phyloP scores from a whole-genome alignment of 176 grass and related monocot genomes.

The Raddia distichophylla region DNA sequence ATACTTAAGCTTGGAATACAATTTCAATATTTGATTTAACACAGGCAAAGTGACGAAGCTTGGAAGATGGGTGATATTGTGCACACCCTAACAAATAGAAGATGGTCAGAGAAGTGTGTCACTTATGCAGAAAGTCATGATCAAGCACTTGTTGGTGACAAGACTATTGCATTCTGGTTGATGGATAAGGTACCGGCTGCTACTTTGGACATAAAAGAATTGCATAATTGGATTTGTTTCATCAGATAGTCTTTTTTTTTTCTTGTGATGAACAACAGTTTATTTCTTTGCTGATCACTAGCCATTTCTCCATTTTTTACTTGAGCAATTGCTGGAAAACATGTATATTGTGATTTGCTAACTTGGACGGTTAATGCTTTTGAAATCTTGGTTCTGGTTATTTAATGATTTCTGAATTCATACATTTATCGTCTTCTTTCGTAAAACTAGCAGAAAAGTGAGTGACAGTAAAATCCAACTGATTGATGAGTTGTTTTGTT shows the following conservation, averaged over 20 bases:
- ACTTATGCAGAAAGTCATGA: conserved; percentile 97
- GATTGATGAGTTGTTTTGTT: neutral
- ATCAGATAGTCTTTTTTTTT: conserved; percentile 33
- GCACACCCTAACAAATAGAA: conserved; percentile 89
- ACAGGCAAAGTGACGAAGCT: conserved; percentile 76
- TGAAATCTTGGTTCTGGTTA: neutral
- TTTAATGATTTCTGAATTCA: neutral
- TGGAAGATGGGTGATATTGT: conserved; percentile 96
- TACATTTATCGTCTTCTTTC: neutral
- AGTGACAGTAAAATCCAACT: neutral
- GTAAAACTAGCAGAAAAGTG: neutral
- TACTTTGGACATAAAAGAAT: conserved; percentile 30
- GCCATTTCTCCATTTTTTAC: neutral
- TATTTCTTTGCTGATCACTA: neutral
- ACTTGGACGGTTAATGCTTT: conserved; percentile 9
- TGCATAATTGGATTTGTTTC: conserved; percentile 4
- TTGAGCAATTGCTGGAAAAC: conserved; percentile 18
- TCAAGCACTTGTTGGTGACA: conserved; percentile 97
- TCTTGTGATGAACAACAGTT: conserved; percentile 18
- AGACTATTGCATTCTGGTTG: conserved; percentile 97
- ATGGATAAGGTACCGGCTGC: conserved; percentile 62
- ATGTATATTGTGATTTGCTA: neutral
- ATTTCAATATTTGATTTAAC: conserved; percentile 36
- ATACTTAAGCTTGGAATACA: neutral
- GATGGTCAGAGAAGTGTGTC: conserved; percentile 92